phyloP scores from a whole-genome alignment of 2,329 filamentous ascomycete species.

The Scolecobasidium constrictum region DNA sequence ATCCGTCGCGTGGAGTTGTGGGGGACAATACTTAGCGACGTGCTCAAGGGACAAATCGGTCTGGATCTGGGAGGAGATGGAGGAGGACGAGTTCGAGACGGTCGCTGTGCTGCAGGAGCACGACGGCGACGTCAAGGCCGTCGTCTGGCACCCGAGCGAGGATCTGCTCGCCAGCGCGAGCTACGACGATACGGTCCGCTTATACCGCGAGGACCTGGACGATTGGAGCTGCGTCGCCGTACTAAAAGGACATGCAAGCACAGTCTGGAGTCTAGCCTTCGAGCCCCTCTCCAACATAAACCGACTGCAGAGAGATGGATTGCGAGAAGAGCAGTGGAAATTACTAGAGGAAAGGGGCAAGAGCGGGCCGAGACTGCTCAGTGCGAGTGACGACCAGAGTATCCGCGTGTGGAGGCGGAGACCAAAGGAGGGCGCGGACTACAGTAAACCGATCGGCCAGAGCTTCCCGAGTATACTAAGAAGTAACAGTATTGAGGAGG shows the following conservation, averaged over 20 bases:
- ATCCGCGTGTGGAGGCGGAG: conserved; percentile 69
- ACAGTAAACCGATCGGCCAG: conserved; percentile 29
- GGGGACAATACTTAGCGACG: conserved; percentile 72
- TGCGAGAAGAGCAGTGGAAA: conserved; percentile 20
- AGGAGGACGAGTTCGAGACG: conserved; percentile 93
- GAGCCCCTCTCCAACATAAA: conserved; percentile 34
- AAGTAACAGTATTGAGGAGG: conserved; percentile 58
- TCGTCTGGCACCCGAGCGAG: conserved; percentile 77
- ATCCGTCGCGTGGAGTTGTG: conserved; percentile 61
- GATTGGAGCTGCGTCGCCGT: conserved; percentile 88
- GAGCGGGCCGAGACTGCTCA: conserved; percentile 53
- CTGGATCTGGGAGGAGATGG: conserved; percentile 98
- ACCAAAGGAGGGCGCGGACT: conserved; percentile 40
- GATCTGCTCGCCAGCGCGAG: conserved; percentile 78
- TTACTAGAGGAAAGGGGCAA: conserved; percentile 26
- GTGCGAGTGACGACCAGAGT: conserved; percentile 74
- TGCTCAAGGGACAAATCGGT: conserved; percentile 88
- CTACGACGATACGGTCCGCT: conserved; percentile 82
- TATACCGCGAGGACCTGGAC: conserved; percentile 85
- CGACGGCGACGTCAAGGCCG: conserved; percentile 87
- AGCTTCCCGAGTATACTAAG: conserved; percentile 86
- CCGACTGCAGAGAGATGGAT: conserved; percentile 15
- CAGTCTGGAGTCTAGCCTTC: conserved; percentile 80
- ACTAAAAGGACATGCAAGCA: conserved; percentile 69
- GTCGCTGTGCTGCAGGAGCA: conserved; percentile 92